Evolutionary conservation across 192 early-diverging fungal species (phyloP), one percentile per base, ranked within the genome.

Genomic region (Backusella australiensis): DNA sequence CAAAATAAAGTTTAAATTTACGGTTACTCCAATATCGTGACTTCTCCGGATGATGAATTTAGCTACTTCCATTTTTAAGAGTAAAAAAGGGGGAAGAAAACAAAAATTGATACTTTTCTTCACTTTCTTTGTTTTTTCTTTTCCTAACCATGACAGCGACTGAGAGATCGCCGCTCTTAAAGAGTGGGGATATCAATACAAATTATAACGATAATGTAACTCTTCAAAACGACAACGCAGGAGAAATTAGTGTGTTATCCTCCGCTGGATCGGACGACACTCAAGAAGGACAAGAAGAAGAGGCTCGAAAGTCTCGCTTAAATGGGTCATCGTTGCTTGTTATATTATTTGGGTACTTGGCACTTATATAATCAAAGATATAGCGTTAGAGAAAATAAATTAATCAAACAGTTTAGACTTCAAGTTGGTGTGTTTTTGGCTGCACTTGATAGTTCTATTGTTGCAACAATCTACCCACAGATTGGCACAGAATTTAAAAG

Each of bases 401-500:
- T 52, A 59, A 23, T 53, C 15, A 34, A n/a, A 14, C 29, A 12
- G 34, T 12, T 38, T 73, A 80, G 81, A 19, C 63, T 82, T 12
- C 79, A 74, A 69, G 46, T 78, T 6, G 81, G 77, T 63, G 75
- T 82, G 15, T 79, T 76, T 29, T 74, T 82, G 8, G 17, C 77
- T 46, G 74, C 81, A 17, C 41, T 82, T 15, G 81, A 82, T 67
- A 73, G 73, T 65, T 79, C 77, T 3, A 82, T 82, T 67, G 81
- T 82, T 1, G 69, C 77, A 49, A 82, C 77, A 15, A 74, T 82
- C 38, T 76, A 76, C 44, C 70, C 81, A 34, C 69, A 72, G 29
- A 82, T 82, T 32, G 81, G 81, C 0, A 82, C 77, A 34, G 81
- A 82, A 15, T 82, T 78, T 53, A 71, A 82, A 46, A 71, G 75